phyloP scores from a whole-genome alignment of 441 rosid genomes.

The Euphorbia celastroides region DNA sequence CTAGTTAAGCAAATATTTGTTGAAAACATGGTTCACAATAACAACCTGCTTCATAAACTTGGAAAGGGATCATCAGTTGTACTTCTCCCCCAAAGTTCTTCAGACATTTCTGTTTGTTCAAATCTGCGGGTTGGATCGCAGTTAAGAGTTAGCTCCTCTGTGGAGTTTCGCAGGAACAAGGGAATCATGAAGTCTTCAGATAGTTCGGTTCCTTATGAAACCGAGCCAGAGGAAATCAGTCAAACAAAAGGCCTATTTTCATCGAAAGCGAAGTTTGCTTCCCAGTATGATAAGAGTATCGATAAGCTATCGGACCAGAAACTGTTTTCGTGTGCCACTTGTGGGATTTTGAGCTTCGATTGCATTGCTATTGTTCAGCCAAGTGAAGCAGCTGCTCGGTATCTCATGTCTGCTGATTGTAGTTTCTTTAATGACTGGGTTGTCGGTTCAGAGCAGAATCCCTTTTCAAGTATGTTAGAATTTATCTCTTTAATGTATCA shows the following conservation, averaged over 20 bases:
- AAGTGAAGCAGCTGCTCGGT: constrained; percentile 71
- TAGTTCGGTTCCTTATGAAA: constrained; percentile 33
- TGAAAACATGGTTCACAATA: constrained; percentile 58
- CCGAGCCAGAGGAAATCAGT: constrained; percentile 28
- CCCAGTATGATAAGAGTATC: constrained; percentile 51
- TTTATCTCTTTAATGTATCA: constrained; percentile 9
- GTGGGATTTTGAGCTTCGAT: constrained; percentile 85
- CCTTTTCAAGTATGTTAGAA: constrained; percentile 39
- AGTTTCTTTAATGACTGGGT: constrained; percentile 87
- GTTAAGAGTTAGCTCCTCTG: constrained; percentile 37
- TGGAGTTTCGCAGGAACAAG: constrained; percentile 30
- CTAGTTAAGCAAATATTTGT: constrained; percentile 80
- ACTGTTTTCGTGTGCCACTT: constrained; percentile 85
- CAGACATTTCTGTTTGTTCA: constrained; percentile 64
- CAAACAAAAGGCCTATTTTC: constrained; percentile 40
- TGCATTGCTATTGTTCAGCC: constrained; percentile 91
- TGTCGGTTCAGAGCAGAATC: constrained; percentile 47
- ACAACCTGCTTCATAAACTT: constrained; percentile 64
- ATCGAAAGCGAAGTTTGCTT: constrained; percentile 52
- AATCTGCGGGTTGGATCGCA: constrained; percentile 69
- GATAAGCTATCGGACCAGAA: constrained; percentile 78
- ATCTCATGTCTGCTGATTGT: constrained; percentile 91
- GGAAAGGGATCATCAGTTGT: constrained; percentile 75
- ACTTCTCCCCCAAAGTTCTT: constrained; percentile 75
- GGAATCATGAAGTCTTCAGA: constrained; percentile 39